Evolutionary conservation across 1,284 basidiomycete genomes (phyloP).

Genomic region (Trametes polyzona): DNA sequence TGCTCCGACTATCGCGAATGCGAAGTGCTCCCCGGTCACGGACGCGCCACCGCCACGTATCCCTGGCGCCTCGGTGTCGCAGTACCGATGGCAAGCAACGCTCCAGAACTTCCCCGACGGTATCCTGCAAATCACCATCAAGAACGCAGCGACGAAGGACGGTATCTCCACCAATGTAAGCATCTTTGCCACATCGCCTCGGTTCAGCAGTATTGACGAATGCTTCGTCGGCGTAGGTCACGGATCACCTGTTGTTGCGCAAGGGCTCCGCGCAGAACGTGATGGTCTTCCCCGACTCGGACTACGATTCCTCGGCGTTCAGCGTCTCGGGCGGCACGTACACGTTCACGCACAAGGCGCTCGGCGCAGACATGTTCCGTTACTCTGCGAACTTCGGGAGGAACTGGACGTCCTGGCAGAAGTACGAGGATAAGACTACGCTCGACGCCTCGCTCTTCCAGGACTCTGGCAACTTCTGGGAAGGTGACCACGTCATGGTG

Average conservation of each 20-base stretch:
- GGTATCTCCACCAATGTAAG: slow-evolving; percentile 60
- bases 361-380: slow-evolving; percentile 86
- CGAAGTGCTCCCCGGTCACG: slow-evolving; percentile 48
- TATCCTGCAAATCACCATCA: slow-evolving; percentile 73
- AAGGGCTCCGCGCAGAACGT: slow-evolving; percentile 77
- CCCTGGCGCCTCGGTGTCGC: slow-evolving; percentile 58
- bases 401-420: slow-evolving; percentile 80
- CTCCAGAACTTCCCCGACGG: slow-evolving; percentile 79
- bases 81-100: slow-evolving; percentile 76
- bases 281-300: slow-evolving; percentile 80
- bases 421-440: slow-evolving; percentile 74
- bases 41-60: slow-evolving; percentile 52
- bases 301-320: slow-evolving; percentile 75
- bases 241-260: slow-evolving; percentile 79
- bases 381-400: slow-evolving; percentile 88
- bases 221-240: slow-evolving; percentile 42
- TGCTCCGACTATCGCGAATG: slow-evolving; percentile 51
- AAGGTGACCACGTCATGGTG: slow-evolving; percentile 82
- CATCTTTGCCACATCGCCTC: slow-evolving; percentile 17
- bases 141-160: slow-evolving; percentile 51
- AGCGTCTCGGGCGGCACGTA: slow-evolving; percentile 63
- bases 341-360: slow-evolving; percentile 78
- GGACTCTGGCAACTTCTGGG: slow-evolving; percentile 70
- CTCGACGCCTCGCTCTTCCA: slow-evolving; percentile 64
- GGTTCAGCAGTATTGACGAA: neutral